phyloP scores from a whole-genome alignment of 2,329 filamentous ascomycete genomes.

The Byssothecium circinans region DNA sequence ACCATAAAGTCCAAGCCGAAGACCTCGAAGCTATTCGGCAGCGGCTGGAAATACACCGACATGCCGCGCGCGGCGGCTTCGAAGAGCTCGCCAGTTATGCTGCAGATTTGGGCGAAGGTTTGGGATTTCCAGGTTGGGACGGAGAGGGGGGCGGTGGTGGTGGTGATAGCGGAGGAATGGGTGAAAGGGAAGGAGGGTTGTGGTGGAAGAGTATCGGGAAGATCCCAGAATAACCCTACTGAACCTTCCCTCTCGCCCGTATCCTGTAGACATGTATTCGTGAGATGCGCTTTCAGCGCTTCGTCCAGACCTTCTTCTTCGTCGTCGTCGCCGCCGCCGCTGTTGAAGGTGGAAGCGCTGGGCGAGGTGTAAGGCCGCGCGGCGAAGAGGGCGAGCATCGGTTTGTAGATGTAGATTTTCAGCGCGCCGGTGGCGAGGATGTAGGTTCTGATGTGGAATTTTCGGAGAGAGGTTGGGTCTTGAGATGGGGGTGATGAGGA shows the following conservation, averaged over 20 bases:
- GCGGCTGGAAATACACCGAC: constrained; percentile 87
- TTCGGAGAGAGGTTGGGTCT: constrained; percentile 54
- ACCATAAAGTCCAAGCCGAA: constrained; percentile 92
- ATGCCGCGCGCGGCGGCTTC: constrained; percentile 82
- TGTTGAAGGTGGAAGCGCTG: constrained; percentile 38
- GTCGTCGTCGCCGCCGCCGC: too few relatives aligned
- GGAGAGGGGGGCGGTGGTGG: not conserved
- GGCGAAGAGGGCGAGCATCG: constrained; percentile 93
- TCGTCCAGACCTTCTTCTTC: too few relatives aligned
- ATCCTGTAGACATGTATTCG: constrained; percentile 90
- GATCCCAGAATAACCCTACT: constrained; percentile 74
- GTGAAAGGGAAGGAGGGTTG: constrained; percentile 19
- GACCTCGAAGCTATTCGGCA: constrained; percentile 87
- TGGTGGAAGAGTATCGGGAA: constrained; percentile 48
- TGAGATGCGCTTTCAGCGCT: constrained; percentile 74
- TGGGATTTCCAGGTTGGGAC: constrained; percentile 53
- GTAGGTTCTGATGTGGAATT: constrained; percentile 95
- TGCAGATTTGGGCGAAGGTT: constrained; percentile 75
- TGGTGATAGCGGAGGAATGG: not conserved
- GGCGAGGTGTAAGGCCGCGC: constrained; percentile 71
- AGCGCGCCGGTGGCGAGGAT: constrained; percentile 79
- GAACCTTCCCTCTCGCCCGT: constrained; percentile 59
- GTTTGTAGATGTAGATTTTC: constrained; percentile 80
- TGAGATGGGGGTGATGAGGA: constrained; percentile 21
- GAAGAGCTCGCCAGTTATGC: constrained; percentile 74